phyloP scores from a whole-genome alignment of 306 rosid species.

The Casuarina glauca region DNA sequence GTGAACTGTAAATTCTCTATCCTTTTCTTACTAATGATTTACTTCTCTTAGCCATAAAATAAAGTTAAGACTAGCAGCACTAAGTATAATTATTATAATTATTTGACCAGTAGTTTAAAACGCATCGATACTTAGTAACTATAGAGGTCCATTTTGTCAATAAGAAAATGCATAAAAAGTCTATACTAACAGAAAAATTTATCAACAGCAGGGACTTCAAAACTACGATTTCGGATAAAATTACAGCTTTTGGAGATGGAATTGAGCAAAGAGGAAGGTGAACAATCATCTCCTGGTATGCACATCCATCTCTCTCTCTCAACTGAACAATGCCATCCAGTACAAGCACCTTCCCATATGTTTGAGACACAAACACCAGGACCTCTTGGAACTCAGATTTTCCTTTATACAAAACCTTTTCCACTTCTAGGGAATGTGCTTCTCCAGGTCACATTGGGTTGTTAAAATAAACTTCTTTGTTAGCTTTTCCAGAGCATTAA shows the following conservation, averaged over 20 bases:
- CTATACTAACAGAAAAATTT: no score
- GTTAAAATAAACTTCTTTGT: slow-evolving; percentile 68
- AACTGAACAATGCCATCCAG: slow-evolving; percentile 98
- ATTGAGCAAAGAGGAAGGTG: slow-evolving; percentile 98
- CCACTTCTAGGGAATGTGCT: slow-evolving; percentile 83
- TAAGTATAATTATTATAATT: neutral
- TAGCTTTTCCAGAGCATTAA: slow-evolving; percentile 60
- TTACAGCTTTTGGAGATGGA: slow-evolving; percentile 76
- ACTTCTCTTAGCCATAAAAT: neutral
- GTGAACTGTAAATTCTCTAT: neutral
- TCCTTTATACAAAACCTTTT: slow-evolving; percentile 62
- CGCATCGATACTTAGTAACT: neutral
- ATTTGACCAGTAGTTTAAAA: neutral
- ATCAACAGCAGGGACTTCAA: neutral
- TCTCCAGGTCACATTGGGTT: slow-evolving; percentile 99
- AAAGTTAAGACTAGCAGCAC: neutral
- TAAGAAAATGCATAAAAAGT: no score
- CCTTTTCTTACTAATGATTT: neutral
- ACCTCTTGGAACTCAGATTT: slow-evolving; percentile 90
- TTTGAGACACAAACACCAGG: slow-evolving; percentile 82
- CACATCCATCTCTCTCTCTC: slow-evolving; percentile 97
- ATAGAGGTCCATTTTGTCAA: no score
- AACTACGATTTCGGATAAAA: slow-evolving; percentile 12
- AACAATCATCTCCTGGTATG: slow-evolving; percentile 98
- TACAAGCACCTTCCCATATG: slow-evolving; percentile 90